Evolutionary conservation across 441 rosid genomes (phyloP).

Genomic region (Brassica balearica): DNA sequence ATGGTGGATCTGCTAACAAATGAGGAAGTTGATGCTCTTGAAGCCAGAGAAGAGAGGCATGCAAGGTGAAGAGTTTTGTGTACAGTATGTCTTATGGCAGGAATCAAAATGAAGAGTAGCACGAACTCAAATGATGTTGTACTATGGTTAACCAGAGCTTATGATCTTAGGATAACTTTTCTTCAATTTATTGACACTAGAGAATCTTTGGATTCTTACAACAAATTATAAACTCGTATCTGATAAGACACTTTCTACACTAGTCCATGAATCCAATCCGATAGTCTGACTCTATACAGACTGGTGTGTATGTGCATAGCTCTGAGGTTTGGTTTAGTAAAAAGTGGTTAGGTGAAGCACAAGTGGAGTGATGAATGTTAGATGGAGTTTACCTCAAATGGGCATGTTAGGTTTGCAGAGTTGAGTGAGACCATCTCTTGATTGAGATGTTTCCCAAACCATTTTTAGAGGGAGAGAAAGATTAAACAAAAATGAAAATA

Average conservation of each 20-base stretch:
- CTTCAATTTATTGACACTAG: neutral
- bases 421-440: slow-evolving; percentile 38
- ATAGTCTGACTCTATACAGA: neutral
- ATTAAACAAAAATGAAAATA: neutral
- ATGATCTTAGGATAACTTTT: neutral
- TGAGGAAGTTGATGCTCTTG: slow-evolving; percentile 86
- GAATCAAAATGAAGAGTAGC: neutral
- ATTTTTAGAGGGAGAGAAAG: slow-evolving; percentile 23
- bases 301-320: neutral
- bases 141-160: slow-evolving; percentile 24
- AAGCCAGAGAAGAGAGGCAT: slow-evolving; percentile 77
- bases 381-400: slow-evolving; percentile 23
- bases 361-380: slow-evolving; percentile 24
- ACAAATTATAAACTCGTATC: neutral
- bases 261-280: neutral
- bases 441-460: slow-evolving; percentile 44
- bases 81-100: slow-evolving; percentile 16
- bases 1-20: slow-evolving; percentile 74
- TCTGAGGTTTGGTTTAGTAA: neutral
- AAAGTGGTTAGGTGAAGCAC: slow-evolving; percentile 18
- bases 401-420: slow-evolving; percentile 40
- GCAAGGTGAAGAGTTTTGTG: slow-evolving; percentile 44
- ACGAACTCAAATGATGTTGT: slow-evolving; percentile 42
- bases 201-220: slow-evolving; percentile 13
- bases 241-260: slow-evolving; percentile 11